phyloP scores from a whole-genome alignment of 2,329 filamentous ascomycete genomes.

The Arachnopeziza araneosa region DNA sequence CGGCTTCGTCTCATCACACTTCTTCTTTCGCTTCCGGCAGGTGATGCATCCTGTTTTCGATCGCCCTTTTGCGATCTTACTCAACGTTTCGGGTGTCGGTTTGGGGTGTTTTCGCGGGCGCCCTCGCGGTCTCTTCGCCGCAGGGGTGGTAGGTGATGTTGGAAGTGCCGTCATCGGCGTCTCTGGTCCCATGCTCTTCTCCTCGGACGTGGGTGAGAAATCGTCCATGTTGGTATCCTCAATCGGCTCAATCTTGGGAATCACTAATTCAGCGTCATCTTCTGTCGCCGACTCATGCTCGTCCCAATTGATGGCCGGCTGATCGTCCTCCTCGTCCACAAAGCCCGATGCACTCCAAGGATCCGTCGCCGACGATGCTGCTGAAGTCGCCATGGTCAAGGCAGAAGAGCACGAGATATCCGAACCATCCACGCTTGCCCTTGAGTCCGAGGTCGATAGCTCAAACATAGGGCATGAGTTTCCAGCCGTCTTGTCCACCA shows the following conservation, averaged over 20 bases:
- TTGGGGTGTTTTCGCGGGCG: conserved; percentile 73
- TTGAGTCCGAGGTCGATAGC: conserved; percentile 11
- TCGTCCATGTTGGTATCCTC: conserved; percentile 49
- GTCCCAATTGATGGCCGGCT: conserved; percentile 8
- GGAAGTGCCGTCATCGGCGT: conserved; percentile 8
- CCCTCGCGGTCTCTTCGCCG: conserved; percentile 63
- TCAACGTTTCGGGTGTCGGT: conserved; percentile 47
- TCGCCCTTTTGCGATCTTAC: conserved; percentile 72
- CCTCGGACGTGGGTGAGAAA: conserved; percentile 37
- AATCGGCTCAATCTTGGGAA: conserved; percentile 51
- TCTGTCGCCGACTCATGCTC: conserved; percentile 20
- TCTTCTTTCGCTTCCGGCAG: conserved; percentile 65
- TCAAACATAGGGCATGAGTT: conserved; percentile 18
- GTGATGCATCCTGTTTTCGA: conserved; percentile 66
- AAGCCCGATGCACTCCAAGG: conserved; percentile 26
- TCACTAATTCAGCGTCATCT: conserved; percentile 32
- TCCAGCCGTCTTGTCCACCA: conserved; percentile 10
- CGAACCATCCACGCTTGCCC: conserved; percentile 27
- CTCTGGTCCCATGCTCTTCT: conserved; percentile 32
- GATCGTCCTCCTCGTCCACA: conserved; percentile 23
- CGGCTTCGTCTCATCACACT: conserved; percentile 65
- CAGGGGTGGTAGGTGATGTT: conserved; percentile 6
- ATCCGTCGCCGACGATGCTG: conserved; percentile 23
- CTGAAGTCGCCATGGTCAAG: conserved; percentile 25
- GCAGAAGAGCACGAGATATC: conserved; percentile 23